phyloP scores from a whole-genome alignment of 331 rosid genomes.

The Phaseolus coccineus region DNA sequence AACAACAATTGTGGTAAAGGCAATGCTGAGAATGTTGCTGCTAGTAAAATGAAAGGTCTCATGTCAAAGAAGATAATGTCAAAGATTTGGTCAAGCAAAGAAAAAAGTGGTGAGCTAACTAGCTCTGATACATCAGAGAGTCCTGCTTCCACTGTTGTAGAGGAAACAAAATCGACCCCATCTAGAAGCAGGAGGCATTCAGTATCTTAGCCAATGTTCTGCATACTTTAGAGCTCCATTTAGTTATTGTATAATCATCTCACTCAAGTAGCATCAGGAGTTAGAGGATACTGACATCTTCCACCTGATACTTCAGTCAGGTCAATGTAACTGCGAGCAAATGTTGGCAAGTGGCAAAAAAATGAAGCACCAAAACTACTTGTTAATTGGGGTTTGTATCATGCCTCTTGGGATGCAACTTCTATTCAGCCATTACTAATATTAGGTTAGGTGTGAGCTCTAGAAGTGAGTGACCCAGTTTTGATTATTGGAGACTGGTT shows the following conservation, averaged over 20 bases:
- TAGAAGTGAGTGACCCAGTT: conserved; percentile 38
- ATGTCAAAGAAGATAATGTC: conserved; percentile 79
- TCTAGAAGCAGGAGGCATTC: conserved; percentile 90
- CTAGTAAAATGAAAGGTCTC: conserved; percentile 70
- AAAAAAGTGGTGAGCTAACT: conserved; percentile 68
- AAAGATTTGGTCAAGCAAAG: conserved; percentile 91
- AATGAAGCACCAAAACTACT: conserved; percentile 32
- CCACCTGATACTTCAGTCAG: conserved; percentile 45
- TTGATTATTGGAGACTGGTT: conserved; percentile 32
- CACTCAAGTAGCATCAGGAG: conserved; percentile 57
- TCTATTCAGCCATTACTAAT: conserved; percentile 17
- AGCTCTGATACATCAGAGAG: conserved; percentile 92
- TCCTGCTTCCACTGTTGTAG: conserved; percentile 78
- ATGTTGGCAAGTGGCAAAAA: conserved; percentile 31
- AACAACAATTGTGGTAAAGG: conserved; percentile 48
- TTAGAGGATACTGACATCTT: conserved; percentile 62
- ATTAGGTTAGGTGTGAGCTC: conserved; percentile 7
- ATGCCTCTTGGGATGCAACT: conserved; percentile 21
- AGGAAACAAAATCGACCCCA: conserved; percentile 82
- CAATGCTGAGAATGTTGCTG: conserved; percentile 57
- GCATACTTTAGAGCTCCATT: conserved; percentile 34
- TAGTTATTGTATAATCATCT: conserved; percentile 54
- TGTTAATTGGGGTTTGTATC: conserved; percentile 6
- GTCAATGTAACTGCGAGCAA: conserved; percentile 31
- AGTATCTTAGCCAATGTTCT: conserved; percentile 61